These are phyloP conservation scores for Beauveria asiatica DNA, from an alignment of 2,329 filamentous ascomycete genomes.

Conservation along the genomic window DNA sequence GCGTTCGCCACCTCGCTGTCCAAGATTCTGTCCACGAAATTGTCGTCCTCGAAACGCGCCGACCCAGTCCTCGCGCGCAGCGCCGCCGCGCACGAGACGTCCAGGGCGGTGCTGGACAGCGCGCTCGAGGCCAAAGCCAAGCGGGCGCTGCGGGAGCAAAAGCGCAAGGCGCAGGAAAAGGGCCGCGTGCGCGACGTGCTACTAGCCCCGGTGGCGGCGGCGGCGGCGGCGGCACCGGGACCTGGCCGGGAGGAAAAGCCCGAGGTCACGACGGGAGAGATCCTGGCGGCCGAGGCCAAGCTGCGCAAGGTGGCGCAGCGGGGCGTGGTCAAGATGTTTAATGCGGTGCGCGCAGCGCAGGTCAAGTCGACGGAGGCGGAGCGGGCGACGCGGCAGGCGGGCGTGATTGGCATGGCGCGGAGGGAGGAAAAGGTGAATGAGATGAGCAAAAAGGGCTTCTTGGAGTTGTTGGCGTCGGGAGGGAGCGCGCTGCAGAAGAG, in stretches of 20 bases:
- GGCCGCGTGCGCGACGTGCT: constrained; percentile 84
- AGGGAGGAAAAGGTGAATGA: constrained; percentile 85
- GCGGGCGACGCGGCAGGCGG: constrained; percentile 57
- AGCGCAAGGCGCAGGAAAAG: constrained; percentile 70
- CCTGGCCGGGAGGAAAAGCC: constrained; percentile 22
- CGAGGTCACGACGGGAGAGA: constrained; percentile 41
- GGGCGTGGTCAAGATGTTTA: constrained; percentile 94
- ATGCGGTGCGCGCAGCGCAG: constrained; percentile 87
- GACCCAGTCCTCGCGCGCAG: constrained; percentile 91
- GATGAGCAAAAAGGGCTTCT: constrained; percentile 94
- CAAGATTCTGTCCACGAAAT: constrained; percentile 85
- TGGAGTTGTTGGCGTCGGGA: constrained; percentile 73
- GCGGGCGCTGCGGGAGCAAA: constrained; percentile 71
- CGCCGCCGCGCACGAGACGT: constrained; percentile 62
- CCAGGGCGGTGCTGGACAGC: constrained; percentile 62
- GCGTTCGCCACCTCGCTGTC: constrained; percentile 90
- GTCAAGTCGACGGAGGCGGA: constrained; percentile 77
- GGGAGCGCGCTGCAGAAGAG: constrained; percentile 52
- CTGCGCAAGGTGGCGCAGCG: constrained; percentile 83
- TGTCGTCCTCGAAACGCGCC: constrained; percentile 69
- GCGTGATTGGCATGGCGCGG: constrained; percentile 69
- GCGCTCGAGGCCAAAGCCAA: constrained; percentile 76
- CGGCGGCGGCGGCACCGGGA: constrained; percentile 22
- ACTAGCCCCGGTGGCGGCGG: constrained; percentile 48
- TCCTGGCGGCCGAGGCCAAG: constrained; percentile 65